These are phyloP conservation scores for Pichia sp. DNA, from an alignment of 1,139 yeast genomes.

Conservation along the genomic window DNA sequence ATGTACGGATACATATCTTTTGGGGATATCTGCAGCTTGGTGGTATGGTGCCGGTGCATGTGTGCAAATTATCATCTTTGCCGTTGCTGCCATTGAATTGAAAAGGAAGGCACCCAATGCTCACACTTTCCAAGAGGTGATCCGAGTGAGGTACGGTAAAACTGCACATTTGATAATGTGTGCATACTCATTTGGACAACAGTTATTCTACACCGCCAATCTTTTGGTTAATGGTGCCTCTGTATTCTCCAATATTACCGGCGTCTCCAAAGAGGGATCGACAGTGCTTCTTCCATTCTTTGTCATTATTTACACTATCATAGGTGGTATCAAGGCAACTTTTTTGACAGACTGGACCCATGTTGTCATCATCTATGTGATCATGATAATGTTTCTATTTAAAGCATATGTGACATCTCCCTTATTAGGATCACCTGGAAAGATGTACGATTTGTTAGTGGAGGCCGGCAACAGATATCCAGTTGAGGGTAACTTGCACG, in stretches of 20 bases:
- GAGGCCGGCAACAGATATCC: conserved; percentile 28
- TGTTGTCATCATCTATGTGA: conserved; percentile 21
- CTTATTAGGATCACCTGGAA: conserved; percentile 39
- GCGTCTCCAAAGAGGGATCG: conserved; percentile 33
- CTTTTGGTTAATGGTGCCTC: conserved; percentile 34
- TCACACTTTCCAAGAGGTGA: conserved; percentile 46
- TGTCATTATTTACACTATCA: conserved; percentile 34
- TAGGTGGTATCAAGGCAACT: conserved; percentile 40
- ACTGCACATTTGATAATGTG: conserved; percentile 22
- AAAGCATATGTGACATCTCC: conserved; percentile 35
- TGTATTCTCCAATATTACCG: conserved; percentile 32
- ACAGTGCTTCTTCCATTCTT: conserved; percentile 37
- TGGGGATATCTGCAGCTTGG: conserved; percentile 37
- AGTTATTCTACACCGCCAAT: conserved; percentile 27
- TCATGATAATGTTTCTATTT: conserved; percentile 31
- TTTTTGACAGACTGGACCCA: conserved; percentile 29
- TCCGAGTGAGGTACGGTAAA: conserved; percentile 41
- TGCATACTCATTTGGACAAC: conserved; percentile 20
- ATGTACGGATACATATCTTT: conserved; percentile 20
- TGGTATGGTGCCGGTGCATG: conserved; percentile 50
- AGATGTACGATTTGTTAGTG: conserved; percentile 37
- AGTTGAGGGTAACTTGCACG: conserved; percentile 39
- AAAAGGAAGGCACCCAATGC: conserved; percentile 49
- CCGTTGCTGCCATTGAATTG: conserved; percentile 45
- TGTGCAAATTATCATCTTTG: conserved; percentile 44